Evolutionary conservation across 2,329 filamentous ascomycete species (phyloP), one percentile per base, ranked within the genome.

Genomic region (Claviceps sp.): DNA sequence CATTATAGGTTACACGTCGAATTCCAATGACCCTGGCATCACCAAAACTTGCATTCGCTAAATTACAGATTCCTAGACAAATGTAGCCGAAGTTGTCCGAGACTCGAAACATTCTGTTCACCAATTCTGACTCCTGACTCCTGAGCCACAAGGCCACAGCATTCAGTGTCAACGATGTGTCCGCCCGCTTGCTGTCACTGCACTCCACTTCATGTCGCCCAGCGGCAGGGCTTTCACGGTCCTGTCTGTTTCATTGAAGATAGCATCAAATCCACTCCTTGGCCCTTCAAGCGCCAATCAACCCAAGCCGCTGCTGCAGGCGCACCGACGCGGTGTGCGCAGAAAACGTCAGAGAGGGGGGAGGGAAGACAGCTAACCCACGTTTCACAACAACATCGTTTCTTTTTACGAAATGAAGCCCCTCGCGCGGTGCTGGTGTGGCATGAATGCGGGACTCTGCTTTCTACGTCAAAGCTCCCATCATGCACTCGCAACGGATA

Each of bases 211-310:
- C 17, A 46, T 40, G 48, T 42, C 40, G 20, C 46, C 50, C 42
- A 37, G n/a, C n/a, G n/a, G n/a, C n/a, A n/a, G 29, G 38, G 36
- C 38, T 50, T 17, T 23, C 17, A 44, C 40, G 11, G 40, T 42
- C 40, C 40, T 50, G 26, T 43, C 45, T 36, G 11, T 47, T 50
- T 42, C 38, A 45, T 49, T 46, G 44, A 43, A 50, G 51, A 54
- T 52, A 42, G 48, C 50, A 50, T 51, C 53, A 45, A 55, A 53
- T 50, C 55, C 55, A 55, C 55, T 55, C 45, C 45, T 50, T 52
- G 54, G 49, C 46, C 47, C 43, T 47, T 42, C 45, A 50, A 47
- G 39, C 45, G 49, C 49, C 47, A 57, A 29, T 54, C 54, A 54
- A 51, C 49, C 50, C 49, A 46, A 34, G 49, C 13, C 47, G 36